These are phyloP conservation scores for Alternaria incomplexa DNA, from an alignment of 2,329 filamentous ascomycete genomes.

Conservation along the genomic window DNA sequence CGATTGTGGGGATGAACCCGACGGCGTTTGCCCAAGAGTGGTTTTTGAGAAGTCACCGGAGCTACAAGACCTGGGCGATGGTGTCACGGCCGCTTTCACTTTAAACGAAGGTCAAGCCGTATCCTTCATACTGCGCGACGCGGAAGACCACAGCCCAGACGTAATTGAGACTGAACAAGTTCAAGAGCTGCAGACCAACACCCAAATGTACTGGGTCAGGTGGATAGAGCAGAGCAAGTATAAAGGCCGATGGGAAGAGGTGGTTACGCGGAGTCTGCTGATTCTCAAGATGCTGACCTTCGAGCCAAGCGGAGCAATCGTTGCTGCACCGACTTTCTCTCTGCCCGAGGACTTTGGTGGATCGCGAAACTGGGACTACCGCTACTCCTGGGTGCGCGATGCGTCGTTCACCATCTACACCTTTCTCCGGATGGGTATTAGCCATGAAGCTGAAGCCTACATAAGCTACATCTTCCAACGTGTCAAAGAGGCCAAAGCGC, in stretches of 20 bases:
- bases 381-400: constrained; percentile 81
- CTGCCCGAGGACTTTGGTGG: constrained; percentile 67
- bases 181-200: constrained; percentile 70
- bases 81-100: constrained; percentile 65
- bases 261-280: constrained; percentile 73
- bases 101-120: constrained; percentile 71
- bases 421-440: constrained; percentile 76
- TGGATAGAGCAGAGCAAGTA: constrained; percentile 76
- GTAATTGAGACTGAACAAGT: constrained; percentile 65
- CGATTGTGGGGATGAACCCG: constrained; percentile 63
- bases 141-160: constrained; percentile 61
- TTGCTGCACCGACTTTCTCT: constrained; percentile 78
- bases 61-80: constrained; percentile 64
- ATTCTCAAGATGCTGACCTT: constrained; percentile 79
- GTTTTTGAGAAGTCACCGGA: constrained; percentile 62
- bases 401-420: constrained; percentile 80
- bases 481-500: constrained; percentile 65
- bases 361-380: constrained; percentile 67
- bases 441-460: constrained; percentile 76
- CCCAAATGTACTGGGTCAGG: constrained; percentile 73
- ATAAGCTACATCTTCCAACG: constrained; percentile 79
- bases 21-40: constrained; percentile 58
- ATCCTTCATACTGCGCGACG: constrained; percentile 70
- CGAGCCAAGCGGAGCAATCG: constrained; percentile 78
- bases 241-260: constrained; percentile 74